Evolutionary conservation across 2,329 filamentous ascomycete species (phyloP), one percentile per base, ranked within the genome.

Genomic region (Annulohypoxylon truncatum): DNA sequence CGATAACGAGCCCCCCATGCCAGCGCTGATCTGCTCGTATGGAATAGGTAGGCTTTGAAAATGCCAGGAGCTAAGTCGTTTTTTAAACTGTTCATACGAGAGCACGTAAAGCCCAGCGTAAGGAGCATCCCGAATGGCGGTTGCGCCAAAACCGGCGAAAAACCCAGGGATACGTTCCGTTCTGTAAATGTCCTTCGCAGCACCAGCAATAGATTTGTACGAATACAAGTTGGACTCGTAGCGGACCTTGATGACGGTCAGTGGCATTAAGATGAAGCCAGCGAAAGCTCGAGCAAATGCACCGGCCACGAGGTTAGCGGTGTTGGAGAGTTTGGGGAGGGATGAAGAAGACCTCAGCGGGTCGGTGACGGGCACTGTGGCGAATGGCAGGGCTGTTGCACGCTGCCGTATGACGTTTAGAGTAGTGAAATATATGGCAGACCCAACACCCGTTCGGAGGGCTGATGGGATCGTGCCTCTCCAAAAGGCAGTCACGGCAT

Each of bases 21-120:
- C 55, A 9, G 38, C 59, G 28, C 42, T 61, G 48, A 56, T 20
- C 3, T 57, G 47, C 12, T 13, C 53, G 48, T 56, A 20, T 6
- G 63, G 31, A 29, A 44, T 12, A 28, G 35, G 3, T 7, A 52
- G 29, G 28, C 12, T 35, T n/a, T 68, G 54, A 28, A 65, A 59
- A 48, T 73, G 74, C n/a, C 78, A 57, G 1, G 68, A 65, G 56
- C 82, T 82, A 12, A 96, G 81, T 12, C 83, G 82, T 52, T 84
- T 86, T 80, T 97, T 97, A 61, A 89, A 85, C 75, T 92, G 87
- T 81, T 99, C 96, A 79, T 99, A 99, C 72, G 97, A 92, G 6
- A 97, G 82, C 0, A 99, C 93, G 76, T 99, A 99, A 13, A 97
- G 84, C 0, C 96, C 96, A 0, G 96, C 96, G 77, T 98, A 98